Evolutionary conservation across 192 early-diverging fungal species (phyloP), one percentile per base, ranked within the genome.

Genomic region (Funneliformis mosseae): DNA sequence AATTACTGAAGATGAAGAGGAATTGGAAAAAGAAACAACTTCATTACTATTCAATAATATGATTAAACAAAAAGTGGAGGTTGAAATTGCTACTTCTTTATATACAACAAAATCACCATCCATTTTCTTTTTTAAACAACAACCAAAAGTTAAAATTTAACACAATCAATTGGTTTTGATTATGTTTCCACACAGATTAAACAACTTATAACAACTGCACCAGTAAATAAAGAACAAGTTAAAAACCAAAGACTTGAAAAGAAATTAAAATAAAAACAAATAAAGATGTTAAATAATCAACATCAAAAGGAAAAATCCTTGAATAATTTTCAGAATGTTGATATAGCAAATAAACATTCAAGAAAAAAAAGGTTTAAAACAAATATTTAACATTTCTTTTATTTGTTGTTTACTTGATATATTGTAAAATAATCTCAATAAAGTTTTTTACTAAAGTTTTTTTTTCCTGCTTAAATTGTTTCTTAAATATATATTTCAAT

Each of bases 171-270:
- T 16, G 5, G 18, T n/a, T 21, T n/a, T 23, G 41, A 70, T 43
- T 70, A 43, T 43, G 1, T 70, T n/a, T 41, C 68, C 11, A 70
- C 68, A 10, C 33, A 23, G 41, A 70, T 70, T 70, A 70, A 70
- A 43, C 68, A 70, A 43, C 68, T 70, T 43, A 41, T 43, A 70
- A 70, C 68, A 41, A 41, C 41, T n/a, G 68, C 68, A 18, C 41
- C 68, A 39, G 10, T 43, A 45, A 70, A 43, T 70, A 70, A 70
- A 42, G 41, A n/a, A 21, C 28, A 70, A 41, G 38, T 11, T 66
- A 28, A 5, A 28, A 11, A 66, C n/a, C 4, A 41, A 70, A 70
- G n/a, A 70, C 16, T 0, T n/a, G 16, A 12, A 10, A 64, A 41
- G 18, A 70, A 21, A 16, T 21, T 18, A 70, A 38, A 70, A 69